Conservation (phyloP, 805 yeast genomes). For the Saturnispora quitensis region DNA sequence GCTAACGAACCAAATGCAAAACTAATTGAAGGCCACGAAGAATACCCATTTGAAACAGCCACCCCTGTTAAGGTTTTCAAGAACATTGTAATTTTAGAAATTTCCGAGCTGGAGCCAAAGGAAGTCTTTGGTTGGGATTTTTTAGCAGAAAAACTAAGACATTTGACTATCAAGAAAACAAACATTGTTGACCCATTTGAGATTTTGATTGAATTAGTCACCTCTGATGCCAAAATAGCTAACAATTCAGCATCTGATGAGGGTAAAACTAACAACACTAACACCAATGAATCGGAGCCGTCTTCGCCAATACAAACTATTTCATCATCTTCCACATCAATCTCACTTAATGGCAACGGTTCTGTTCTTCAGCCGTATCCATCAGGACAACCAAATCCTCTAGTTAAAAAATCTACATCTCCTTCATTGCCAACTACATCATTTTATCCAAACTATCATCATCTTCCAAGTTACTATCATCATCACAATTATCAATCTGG, state of each 20-base stretch:
- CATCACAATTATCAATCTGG: conserved; percentile 6
- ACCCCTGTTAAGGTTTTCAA: conserved; percentile 56
- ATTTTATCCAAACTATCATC: conserved; percentile 1
- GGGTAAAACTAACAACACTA: conserved; percentile 4
- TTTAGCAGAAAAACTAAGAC: conserved; percentile 44
- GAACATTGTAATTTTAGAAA: conserved; percentile 52
- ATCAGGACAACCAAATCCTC: not conserved
- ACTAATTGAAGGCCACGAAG: conserved; percentile 53
- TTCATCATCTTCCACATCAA: conserved; percentile 14
- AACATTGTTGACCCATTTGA: conserved; percentile 45
- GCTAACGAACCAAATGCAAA: conserved; percentile 52
- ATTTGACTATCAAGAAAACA: conserved; percentile 43
- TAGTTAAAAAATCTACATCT: conserved; percentile 4
- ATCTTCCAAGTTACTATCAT: not conserved
- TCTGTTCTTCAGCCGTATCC: conserved; percentile 12
- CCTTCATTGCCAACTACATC: conserved; percentile 4
- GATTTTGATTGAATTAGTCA: conserved; percentile 40
- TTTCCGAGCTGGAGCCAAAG: conserved; percentile 52
- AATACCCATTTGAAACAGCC: conserved; percentile 62
- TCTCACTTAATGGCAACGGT: conserved; percentile 6
- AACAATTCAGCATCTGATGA: conserved; percentile 10
- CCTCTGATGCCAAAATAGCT: conserved; percentile 36
- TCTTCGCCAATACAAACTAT: conserved; percentile 20
- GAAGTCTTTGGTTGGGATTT: conserved; percentile 59
- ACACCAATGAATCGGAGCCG: conserved; percentile 7